phyloP scores from a whole-genome alignment of 129 eudicot genomes.

The Smallanthus sonchifolius region DNA sequence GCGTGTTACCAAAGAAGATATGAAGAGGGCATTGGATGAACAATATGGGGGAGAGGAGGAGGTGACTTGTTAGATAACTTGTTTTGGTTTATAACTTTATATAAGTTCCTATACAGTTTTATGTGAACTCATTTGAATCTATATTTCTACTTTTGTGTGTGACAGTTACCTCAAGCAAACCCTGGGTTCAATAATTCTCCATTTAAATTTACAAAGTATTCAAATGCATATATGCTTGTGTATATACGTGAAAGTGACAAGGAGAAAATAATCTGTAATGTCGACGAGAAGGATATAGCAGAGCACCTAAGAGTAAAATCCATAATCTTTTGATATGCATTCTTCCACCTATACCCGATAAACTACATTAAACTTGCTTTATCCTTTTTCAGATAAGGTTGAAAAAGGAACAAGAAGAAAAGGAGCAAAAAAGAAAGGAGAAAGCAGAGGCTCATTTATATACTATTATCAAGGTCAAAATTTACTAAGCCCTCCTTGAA shows the following conservation, averaged over 20 bases:
- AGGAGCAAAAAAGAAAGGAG: constrained; percentile 62
- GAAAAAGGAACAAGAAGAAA: constrained; percentile 74
- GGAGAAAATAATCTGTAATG: constrained; percentile 68
- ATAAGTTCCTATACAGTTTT: background rate
- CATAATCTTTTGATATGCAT: background rate
- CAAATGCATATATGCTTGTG: constrained; percentile 86
- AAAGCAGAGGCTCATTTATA: constrained; percentile 57
- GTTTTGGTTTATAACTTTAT: background rate
- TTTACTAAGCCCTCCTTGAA: background rate
- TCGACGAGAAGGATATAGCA: constrained; percentile 79
- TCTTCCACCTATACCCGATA: background rate
- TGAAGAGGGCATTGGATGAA: constrained; percentile 86
- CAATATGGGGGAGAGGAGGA: constrained; percentile 97
- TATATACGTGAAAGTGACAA: constrained; percentile 77
- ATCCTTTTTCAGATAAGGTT: constrained; percentile 46
- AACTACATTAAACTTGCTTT: background rate
- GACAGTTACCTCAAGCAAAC: constrained; percentile 70
- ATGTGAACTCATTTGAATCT: background rate
- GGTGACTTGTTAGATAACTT: constrained; percentile 33
- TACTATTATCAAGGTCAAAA: constrained; percentile 60
- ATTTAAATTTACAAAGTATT: constrained; percentile 74
- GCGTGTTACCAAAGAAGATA: constrained; percentile 79
- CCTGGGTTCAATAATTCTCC: constrained; percentile 80
- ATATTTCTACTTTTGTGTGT: constrained; percentile 3
- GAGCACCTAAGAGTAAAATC: constrained; percentile 63